Base-by-base conservation (phyloP, 179 eudicot genomes). In the Silene noctiflora region DNA sequence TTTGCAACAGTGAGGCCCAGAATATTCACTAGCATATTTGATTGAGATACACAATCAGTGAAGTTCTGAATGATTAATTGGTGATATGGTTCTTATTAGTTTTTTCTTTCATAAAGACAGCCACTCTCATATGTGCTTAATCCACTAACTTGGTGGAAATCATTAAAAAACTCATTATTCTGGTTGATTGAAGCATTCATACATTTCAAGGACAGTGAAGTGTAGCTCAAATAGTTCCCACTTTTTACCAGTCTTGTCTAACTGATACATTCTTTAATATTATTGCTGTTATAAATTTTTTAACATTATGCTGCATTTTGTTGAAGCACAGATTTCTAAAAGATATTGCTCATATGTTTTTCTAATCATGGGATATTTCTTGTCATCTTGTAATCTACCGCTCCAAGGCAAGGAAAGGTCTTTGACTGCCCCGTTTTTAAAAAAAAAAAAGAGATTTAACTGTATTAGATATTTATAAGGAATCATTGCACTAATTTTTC, bases 71-170 rank as follows among this genome's bases (percentile, higher is more conserved):
- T 17, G 62, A 53, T 75, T 29, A 75, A 19, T 65, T 17, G 46
- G 19, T 75, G 59, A 62, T 42, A 63, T 74, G 21, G 1, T n/a
- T 16, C 61, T 62, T 42, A 74, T 24, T 21, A 63, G 9, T 60
- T 20, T 61, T 60, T 60, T 42, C 8, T 61, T 46, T 59, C 66
- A 72, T 35, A 73, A 62, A 60, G 67, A 39, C 20, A 48, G 12
- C 77, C 46, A 65, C 77, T 75, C 66, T 19, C 29, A 44, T 65
- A 66, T 65, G 19, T 27, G 69, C 71, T 65, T 75, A n/a, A 12
- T 46, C 71, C 77, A 65, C 77, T 74, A 64, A 61, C 60, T 51
- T 64, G 63, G 42, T 48, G 51, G 51, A 65, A 65, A 48, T 27
- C 2, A 51, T 65, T 46, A 46, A 46, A 19, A 64, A 64, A 55